phyloP scores from a whole-genome alignment of 139 green algal genomes.

The Microglena sp. region DNA sequence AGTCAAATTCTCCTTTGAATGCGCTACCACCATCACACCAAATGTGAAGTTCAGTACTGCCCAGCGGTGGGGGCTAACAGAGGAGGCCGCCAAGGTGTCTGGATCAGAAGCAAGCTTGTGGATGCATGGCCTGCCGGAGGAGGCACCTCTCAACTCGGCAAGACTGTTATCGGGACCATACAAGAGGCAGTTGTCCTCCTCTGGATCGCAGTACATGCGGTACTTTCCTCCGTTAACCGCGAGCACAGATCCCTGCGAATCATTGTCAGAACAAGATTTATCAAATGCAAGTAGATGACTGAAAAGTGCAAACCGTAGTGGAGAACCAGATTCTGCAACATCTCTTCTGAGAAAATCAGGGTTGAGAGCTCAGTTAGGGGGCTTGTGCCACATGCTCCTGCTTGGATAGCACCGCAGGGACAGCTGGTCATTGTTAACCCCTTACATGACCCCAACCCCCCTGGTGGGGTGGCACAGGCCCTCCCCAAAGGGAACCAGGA shows the following conservation, averaged over 20 bases:
- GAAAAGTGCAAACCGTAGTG: too few relatives aligned
- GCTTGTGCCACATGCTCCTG: too few relatives aligned
- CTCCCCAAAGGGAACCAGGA: too few relatives aligned
- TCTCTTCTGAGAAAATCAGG: too few relatives aligned
- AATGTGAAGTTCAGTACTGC: constrained; percentile 24
- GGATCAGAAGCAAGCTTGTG: constrained; percentile 12
- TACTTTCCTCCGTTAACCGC: too few relatives aligned
- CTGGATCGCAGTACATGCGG: not conserved
- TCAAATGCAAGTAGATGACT: not conserved
- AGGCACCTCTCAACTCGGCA: not conserved
- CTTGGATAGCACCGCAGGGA: too few relatives aligned
- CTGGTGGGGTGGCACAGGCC: too few relatives aligned
- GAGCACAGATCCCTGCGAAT: not conserved
- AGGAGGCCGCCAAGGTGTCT: constrained; percentile 16
- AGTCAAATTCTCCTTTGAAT: too few relatives aligned
- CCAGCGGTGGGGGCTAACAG: constrained; percentile 5
- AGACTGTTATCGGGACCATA: not conserved
- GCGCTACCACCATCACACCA: constrained; percentile 32
- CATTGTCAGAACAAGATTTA: not conserved
- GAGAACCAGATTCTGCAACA: too few relatives aligned
- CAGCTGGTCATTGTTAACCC: too few relatives aligned
- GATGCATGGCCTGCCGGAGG: not conserved
- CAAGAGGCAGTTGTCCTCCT: not conserved
- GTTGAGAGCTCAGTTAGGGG: too few relatives aligned
- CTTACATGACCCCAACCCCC: too few relatives aligned